A percentile compares a stretch with the other conserved stretches of the same genome.
phyloP scores from a whole-genome alignment of 2,329 filamentous ascomycete genomes.

The Phaeosphaeria sp. region DNA sequence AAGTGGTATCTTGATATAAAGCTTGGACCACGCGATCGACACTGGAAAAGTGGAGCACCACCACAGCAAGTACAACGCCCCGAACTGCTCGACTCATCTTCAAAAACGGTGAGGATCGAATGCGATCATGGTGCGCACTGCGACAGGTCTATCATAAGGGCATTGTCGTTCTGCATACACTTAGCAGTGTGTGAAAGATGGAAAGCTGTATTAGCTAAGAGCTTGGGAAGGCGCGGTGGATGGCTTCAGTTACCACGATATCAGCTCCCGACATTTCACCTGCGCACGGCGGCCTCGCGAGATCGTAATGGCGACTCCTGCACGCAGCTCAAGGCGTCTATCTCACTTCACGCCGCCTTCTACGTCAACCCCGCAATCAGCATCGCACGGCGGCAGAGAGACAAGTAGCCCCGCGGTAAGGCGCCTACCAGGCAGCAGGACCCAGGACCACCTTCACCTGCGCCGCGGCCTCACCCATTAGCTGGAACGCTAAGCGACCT shows the following conservation, averaged over 20 bases:
- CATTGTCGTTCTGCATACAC: neutral
- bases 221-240: neutral
- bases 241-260: neutral
- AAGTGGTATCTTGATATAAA: too few relatives aligned
- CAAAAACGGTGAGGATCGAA: neutral
- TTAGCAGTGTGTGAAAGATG: neutral
- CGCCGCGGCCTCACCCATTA: neutral
- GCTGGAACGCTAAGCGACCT: neutral
- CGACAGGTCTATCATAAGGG: neutral
- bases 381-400: neutral
- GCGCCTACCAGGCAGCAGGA: neutral
- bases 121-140: neutral
- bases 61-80: neutral
- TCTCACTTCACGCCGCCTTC: neutral
- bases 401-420: slow-evolving; percentile 1
- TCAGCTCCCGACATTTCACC: neutral
- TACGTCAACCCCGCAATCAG: neutral
- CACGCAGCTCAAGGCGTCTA: neutral
- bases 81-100: neutral
- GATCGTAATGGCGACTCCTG: neutral
- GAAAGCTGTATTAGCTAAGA: neutral
- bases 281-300: neutral
- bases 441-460: neutral
- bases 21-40: neutral
- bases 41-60: neutral